Conservation (phyloP, 2,329 filamentous ascomycete species). For the Calonectria multiphialidica region DNA sequence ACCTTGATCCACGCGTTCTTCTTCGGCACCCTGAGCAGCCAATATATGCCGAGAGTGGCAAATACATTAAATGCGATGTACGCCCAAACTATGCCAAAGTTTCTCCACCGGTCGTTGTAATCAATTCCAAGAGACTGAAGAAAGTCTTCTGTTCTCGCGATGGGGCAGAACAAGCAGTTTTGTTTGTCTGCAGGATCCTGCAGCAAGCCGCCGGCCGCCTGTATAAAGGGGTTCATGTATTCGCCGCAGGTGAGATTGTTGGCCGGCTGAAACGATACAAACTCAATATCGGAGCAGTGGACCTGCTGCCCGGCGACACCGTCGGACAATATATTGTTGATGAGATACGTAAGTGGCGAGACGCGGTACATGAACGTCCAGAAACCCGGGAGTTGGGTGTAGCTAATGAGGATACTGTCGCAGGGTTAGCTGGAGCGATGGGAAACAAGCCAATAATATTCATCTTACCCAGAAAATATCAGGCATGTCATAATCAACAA, state of each 20-base stretch:
- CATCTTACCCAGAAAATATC: constrained; percentile 35
- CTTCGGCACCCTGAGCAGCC: constrained; percentile 49
- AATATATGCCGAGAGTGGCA: constrained; percentile 60
- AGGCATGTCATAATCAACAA: constrained; percentile 47
- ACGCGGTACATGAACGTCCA: constrained; percentile 78
- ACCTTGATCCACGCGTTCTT: constrained; percentile 15
- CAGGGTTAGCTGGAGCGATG: neutral
- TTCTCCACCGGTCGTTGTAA: constrained; percentile 63
- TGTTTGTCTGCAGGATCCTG: constrained; percentile 54
- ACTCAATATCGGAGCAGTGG: constrained; percentile 51
- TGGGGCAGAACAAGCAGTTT: constrained; percentile 57
- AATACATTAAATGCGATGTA: constrained; percentile 63
- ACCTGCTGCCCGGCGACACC: constrained; percentile 33
- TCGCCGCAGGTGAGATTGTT: constrained; percentile 60
- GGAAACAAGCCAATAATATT: neutral
- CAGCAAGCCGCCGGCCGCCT: constrained; percentile 58
- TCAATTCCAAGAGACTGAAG: constrained; percentile 53
- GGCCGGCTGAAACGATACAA: constrained; percentile 68
- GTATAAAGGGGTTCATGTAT: constrained; percentile 61
- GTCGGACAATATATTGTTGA: constrained; percentile 66
- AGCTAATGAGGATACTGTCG: constrained; percentile 68
- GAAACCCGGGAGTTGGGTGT: constrained; percentile 69
- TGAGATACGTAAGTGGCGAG: constrained; percentile 76
- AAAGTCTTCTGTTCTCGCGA: constrained; percentile 50
- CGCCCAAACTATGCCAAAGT: constrained; percentile 65